Evolutionary conservation across 352 stramenopile species (phyloP).

Genomic region (Phytopythium cucurbitacearum): DNA sequence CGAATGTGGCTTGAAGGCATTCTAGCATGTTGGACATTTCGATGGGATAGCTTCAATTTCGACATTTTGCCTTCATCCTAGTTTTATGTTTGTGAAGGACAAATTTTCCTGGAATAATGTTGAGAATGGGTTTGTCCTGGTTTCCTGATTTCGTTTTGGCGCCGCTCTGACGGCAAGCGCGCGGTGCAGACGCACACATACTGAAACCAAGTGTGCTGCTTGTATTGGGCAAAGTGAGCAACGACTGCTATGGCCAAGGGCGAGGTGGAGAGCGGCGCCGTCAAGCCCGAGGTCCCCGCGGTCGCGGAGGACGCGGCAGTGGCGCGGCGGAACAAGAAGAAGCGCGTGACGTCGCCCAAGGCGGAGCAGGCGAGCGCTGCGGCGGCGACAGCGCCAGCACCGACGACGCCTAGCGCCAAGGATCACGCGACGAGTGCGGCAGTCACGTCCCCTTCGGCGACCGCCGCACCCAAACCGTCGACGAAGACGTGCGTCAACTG

Average conservation of each 20-base stretch:
- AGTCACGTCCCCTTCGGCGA: not conserved
- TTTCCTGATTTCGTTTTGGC: constrained; percentile 7
- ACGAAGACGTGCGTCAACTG: constrained; percentile 82
- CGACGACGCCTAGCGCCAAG: constrained; percentile 8
- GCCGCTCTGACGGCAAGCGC: constrained; percentile 16
- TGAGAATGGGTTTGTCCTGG: not conserved
- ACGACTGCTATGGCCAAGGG: constrained; percentile 4
- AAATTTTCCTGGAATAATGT: not conserved
- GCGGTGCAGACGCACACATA: constrained; percentile 11
- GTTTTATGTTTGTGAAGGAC: not conserved
- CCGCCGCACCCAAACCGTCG: constrained; percentile 20
- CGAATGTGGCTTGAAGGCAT: too few relatives aligned
- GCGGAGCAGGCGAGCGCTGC: constrained; percentile 3
- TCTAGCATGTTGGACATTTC: too few relatives aligned
- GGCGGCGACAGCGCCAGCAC: not conserved
- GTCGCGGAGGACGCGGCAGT: constrained; percentile 4
- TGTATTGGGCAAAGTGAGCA: not conserved
- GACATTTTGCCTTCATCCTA: not conserved
- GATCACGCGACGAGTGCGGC: not conserved
- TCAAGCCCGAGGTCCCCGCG: constrained; percentile 13
- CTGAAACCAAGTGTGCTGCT: constrained; percentile 11
- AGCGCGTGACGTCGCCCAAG: constrained; percentile 8
- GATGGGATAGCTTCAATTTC: not conserved
- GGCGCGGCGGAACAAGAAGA: constrained; percentile 24
- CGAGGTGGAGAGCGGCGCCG: constrained; percentile 10